Conservation (phyloP, 306 rosid genomes). For the Carpinus viminea region DNA sequence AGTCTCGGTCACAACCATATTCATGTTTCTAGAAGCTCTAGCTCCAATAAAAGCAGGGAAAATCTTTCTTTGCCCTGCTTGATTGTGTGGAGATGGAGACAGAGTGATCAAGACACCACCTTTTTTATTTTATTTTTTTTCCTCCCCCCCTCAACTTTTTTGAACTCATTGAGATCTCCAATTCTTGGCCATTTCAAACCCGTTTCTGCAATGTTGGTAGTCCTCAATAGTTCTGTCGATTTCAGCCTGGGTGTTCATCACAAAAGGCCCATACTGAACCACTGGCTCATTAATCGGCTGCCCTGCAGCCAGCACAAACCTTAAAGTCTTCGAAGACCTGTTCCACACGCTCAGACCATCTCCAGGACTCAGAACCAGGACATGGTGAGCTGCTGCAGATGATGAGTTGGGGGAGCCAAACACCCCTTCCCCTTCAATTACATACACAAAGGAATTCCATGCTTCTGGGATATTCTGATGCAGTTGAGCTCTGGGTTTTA, state of each 20-base stretch:
- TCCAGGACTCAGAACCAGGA: constrained; percentile 69
- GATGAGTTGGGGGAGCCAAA: constrained; percentile 57
- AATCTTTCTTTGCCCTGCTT: constrained; percentile 50
- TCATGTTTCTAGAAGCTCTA: constrained; percentile 60
- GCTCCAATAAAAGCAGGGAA: constrained; percentile 20
- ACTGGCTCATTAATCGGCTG: constrained; percentile 85
- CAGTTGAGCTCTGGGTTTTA: constrained; percentile 55
- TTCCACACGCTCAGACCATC: constrained; percentile 83
- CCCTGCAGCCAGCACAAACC: constrained; percentile 72
- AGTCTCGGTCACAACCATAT: neutral
- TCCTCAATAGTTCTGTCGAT: constrained; percentile 78
- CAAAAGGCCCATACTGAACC: constrained; percentile 89
- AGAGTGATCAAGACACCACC: constrained; percentile 36
- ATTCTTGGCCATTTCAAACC: constrained; percentile 75
- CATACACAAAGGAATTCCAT: constrained; percentile 81
- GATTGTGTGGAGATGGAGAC: constrained; percentile 41
- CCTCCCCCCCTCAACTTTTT: too few species aligned
- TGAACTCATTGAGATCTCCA: constrained; percentile 66
- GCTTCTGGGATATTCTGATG: constrained; percentile 74
- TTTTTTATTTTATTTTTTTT: constrained; percentile 4
- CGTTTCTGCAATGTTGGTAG: constrained; percentile 62
- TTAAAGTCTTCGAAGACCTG: constrained; percentile 60
- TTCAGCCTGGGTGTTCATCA: constrained; percentile 89
- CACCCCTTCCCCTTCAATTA: constrained; percentile 81
- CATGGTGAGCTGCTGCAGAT: constrained; percentile 50